Conservation (phyloP, 2,329 filamentous ascomycete species). For the Coniochaeta sp. region DNA sequence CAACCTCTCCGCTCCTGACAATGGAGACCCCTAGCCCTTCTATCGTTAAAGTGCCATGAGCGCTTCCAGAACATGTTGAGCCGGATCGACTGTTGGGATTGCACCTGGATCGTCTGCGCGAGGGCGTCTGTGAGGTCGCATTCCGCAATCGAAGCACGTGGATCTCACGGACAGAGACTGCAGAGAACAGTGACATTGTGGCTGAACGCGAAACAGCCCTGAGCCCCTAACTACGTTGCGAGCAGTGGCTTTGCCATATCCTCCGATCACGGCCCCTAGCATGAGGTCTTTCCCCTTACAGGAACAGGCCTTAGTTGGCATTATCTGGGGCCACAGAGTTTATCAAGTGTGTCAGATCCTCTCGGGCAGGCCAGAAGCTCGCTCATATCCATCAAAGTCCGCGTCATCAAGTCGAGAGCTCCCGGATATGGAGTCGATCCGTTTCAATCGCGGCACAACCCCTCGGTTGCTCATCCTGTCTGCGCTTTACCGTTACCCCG, state of each 20-base stretch:
- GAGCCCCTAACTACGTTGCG: not conserved
- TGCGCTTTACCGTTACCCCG: not conserved
- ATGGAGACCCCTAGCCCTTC: not conserved
- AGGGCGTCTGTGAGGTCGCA: slow-evolving; percentile 1
- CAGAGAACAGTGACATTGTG: not conserved
- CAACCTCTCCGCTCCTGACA: not conserved
- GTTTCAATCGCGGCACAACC: not conserved
- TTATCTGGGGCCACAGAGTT: not conserved
- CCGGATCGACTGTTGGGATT: not conserved
- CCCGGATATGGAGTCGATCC: not conserved
- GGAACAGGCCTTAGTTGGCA: not conserved
- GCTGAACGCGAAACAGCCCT: not conserved
- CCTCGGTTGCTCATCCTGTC: not conserved
- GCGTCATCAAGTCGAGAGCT: not conserved
- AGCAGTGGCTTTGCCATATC: not conserved
- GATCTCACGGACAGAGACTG: not conserved
- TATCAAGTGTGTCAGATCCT: not conserved
- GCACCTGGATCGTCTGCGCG: not conserved
- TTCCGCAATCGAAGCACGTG: not conserved
- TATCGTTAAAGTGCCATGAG: not conserved
- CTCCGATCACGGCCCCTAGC: not conserved
- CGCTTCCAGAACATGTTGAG: not conserved
- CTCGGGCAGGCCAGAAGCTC: not conserved
- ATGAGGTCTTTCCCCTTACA: not conserved
- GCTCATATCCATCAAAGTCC: not conserved